phyloP scores from a whole-genome alignment of 1,284 basidiomycete species.

The Irpex sp. region DNA sequence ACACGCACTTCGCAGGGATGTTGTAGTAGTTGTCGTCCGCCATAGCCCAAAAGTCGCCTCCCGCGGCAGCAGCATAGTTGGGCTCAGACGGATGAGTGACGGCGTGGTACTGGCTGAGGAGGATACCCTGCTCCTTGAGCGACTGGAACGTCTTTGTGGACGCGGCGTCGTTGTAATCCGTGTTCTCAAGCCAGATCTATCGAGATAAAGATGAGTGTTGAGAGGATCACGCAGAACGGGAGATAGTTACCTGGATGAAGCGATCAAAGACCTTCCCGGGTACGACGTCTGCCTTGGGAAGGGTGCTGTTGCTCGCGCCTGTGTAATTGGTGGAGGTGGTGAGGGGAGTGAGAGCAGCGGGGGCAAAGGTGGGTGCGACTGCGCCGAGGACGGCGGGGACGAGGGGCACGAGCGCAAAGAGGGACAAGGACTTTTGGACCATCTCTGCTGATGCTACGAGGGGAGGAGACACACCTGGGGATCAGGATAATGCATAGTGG shows the following conservation, averaged over 20 bases:
- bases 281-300: slow-evolving; percentile 30
- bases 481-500: too few relatives aligned
- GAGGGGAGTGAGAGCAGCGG: slow-evolving; percentile 32
- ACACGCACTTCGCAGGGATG: slow-evolving; percentile 25
- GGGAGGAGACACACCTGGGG: too few relatives aligned
- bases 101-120: slow-evolving; percentile 47
- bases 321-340: slow-evolving; percentile 30
- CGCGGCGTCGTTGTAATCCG: slow-evolving; percentile 31
- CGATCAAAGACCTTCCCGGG: slow-evolving; percentile 39
- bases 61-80: slow-evolving; percentile 46
- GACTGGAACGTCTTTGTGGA: slow-evolving; percentile 36
- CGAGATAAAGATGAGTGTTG: not conserved
- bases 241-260: slow-evolving; percentile 30
- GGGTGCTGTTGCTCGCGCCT: slow-evolving; percentile 35
- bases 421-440: not conserved
- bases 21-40: slow-evolving; percentile 38
- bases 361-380: slow-evolving; percentile 31
- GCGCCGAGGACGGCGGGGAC: slow-evolving; percentile 20
- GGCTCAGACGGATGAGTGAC: slow-evolving; percentile 64
- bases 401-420: slow-evolving; percentile 10
- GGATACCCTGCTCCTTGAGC: slow-evolving; percentile 47
- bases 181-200: slow-evolving; percentile 41
- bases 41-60: slow-evolving; percentile 58
- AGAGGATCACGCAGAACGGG: not conserved
- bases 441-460: too few relatives aligned